These are phyloP conservation scores for Aspergillus niger DNA, from an alignment of 2,329 filamentous ascomycete genomes.

Conservation along the genomic window DNA sequence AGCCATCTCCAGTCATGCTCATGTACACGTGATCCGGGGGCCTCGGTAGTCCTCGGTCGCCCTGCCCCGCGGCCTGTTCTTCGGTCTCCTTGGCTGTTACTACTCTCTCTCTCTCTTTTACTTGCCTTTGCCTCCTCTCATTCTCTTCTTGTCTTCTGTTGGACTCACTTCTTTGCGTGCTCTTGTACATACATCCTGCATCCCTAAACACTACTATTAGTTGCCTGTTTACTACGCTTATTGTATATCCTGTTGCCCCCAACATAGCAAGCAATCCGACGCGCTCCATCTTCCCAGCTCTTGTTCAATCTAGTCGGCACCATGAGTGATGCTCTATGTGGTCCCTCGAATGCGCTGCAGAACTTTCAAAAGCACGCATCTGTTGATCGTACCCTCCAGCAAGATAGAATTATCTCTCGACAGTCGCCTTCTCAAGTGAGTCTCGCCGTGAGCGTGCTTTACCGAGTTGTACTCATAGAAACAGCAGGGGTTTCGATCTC, in stretches of 20 bases:
- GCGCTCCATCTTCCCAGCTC: background rate
- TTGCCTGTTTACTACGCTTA: background rate
- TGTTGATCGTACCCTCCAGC: constrained; percentile 69
- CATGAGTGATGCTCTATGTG: constrained; percentile 71
- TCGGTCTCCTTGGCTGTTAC: constrained; percentile 2
- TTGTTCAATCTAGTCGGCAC: constrained; percentile 20
- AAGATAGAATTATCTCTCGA: constrained; percentile 65
- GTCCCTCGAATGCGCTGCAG: constrained; percentile 74
- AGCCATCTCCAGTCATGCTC: constrained; percentile 14
- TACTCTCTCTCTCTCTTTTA: background rate
- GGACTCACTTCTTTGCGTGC: background rate
- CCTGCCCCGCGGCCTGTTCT: constrained; percentile 18
- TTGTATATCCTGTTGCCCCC: background rate
- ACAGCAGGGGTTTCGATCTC: constrained; percentile 63
- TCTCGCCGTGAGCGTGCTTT: background rate
- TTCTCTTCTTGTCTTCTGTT: constrained; percentile 10
- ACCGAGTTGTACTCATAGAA: constrained; percentile 15
- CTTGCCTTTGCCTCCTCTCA: background rate
- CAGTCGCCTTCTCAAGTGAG: constrained; percentile 59
- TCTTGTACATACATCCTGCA: background rate
- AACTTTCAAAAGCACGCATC: constrained; percentile 70
- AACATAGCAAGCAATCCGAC: background rate
- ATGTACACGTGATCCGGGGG: constrained; percentile 24
- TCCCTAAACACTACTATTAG: background rate
- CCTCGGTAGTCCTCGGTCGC: constrained; percentile 22